Evolutionary conservation across 164 flowering plant species (phyloP).

Genomic region (Cinnamomum chago): DNA sequence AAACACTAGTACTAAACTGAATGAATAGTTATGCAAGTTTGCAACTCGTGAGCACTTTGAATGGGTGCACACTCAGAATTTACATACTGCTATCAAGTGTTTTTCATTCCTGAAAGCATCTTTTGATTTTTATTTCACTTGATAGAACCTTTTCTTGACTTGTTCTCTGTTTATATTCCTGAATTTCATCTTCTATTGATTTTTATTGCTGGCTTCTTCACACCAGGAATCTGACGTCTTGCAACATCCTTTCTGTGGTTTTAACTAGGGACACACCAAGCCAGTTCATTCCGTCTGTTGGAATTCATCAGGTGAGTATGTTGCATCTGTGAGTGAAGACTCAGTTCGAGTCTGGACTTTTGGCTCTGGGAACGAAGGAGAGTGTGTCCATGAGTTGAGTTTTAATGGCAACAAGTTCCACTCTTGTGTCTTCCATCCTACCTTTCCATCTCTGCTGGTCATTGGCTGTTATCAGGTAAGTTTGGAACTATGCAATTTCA

Average conservation of each 20-base stretch:
- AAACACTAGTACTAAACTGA: too few species aligned
- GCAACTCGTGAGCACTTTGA: too few species aligned
- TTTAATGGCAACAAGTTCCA: slow-evolving; percentile 50
- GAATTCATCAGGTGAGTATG: slow-evolving; percentile 60
- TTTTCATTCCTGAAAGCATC: too few species aligned
- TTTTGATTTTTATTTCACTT: neutral
- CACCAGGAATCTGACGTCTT: neutral
- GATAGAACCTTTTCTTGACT: neutral
- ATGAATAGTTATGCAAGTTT: too few species aligned
- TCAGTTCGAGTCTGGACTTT: slow-evolving; percentile 63
- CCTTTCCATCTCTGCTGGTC: slow-evolving; percentile 45
- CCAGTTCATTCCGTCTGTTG: slow-evolving; percentile 60
- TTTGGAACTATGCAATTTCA: neutral
- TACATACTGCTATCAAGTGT: too few species aligned
- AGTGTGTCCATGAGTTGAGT: slow-evolving; percentile 61
- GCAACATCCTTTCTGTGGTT: neutral
- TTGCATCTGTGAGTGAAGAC: slow-evolving; percentile 78
- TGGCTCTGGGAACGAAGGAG: slow-evolving; percentile 50
- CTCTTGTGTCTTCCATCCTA: slow-evolving; percentile 72
- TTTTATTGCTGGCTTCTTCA: neutral
- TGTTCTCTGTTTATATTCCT: neutral
- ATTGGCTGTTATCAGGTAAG: slow-evolving; percentile 79
- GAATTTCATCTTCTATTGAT: neutral
- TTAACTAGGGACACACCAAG: slow-evolving; percentile 56
- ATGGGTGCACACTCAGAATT: too few species aligned